Percentiles rank a stretch among this genome's conserved stretches.
These are phyloP conservation scores for Dissophora globulifera DNA, from an alignment of 192 early-diverging fungal species.

Conservation along the genomic window DNA sequence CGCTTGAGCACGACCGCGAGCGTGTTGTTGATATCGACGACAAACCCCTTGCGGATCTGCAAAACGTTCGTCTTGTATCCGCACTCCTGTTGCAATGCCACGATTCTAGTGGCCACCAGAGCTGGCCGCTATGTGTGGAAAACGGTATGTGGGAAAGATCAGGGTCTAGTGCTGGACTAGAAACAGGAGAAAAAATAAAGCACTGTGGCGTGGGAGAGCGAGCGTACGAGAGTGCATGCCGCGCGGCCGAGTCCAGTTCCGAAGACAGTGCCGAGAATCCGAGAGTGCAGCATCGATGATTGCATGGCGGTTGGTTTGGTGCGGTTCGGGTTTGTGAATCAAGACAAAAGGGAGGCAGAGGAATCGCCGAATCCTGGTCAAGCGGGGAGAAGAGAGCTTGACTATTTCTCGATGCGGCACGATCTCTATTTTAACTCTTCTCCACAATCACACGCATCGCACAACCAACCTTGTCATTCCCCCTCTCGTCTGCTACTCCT, in stretches of 20 bases:
- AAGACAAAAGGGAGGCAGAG: too few relatives aligned
- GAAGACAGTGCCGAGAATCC: neutral
- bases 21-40: slow-evolving; percentile 73
- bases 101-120: neutral
- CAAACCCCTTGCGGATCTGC: slow-evolving; percentile 70
- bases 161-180: too few relatives aligned
- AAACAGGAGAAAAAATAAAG: neutral
- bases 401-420: too few relatives aligned
- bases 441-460: too few relatives aligned
- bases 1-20: slow-evolving; percentile 74
- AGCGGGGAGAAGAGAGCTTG: too few relatives aligned
- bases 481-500: too few relatives aligned
- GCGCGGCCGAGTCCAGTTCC: slow-evolving; percentile 6
- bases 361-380: too few relatives aligned
- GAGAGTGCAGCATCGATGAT: slow-evolving; percentile 3
- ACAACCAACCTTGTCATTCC: too few relatives aligned
- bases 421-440: too few relatives aligned
- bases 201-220: neutral
- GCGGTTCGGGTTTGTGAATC: too few relatives aligned
- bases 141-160: neutral
- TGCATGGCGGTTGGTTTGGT: too few relatives aligned
- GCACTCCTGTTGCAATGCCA: slow-evolving; percentile 35
- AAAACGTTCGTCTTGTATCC: slow-evolving; percentile 63
- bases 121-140: slow-evolving; percentile 13
- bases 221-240: neutral